phyloP scores from a whole-genome alignment of 331 rosid genomes.

The Arachis monticola region DNA sequence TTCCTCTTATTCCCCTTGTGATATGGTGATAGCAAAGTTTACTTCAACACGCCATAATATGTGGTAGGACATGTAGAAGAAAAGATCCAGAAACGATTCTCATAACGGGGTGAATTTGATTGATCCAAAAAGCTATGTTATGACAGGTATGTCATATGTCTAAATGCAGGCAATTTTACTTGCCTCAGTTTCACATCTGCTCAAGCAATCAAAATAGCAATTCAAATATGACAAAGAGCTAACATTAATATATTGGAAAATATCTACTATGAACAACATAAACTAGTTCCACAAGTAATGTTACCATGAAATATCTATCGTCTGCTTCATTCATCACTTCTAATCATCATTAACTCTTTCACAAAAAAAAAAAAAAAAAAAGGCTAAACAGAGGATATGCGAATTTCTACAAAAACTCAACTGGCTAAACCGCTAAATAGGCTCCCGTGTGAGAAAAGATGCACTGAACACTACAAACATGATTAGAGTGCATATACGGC shows the following conservation, averaged over 20 bases:
- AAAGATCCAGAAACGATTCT: no score
- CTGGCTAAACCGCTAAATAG: constrained; percentile 51
- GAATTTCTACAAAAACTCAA: constrained; percentile 42
- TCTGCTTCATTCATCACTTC: constrained; percentile 33
- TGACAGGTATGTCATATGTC: neutral
- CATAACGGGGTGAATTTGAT: no score
- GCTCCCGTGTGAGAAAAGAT: constrained; percentile 43
- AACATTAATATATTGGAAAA: neutral
- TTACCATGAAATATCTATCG: constrained; percentile 25
- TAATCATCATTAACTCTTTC: neutral
- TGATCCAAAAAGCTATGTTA: no score
- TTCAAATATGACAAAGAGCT: constrained; percentile 4
- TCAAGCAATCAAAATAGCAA: neutral
- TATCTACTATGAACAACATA: constrained; percentile 2
- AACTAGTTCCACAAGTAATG: constrained; percentile 21
- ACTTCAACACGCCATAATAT: neutral
- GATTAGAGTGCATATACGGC: constrained; percentile 43
- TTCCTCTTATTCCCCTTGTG: neutral
- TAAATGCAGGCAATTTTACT: constrained; percentile 1
- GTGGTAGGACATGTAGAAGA: no score
- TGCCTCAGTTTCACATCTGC: neutral
- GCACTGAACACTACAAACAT: constrained; percentile 41
- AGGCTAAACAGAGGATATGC: neutral
- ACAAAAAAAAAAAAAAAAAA: constrained; percentile 8
- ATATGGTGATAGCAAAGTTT: neutral